These are phyloP conservation scores for Asparagopsis taxiformis DNA, from an alignment of 31 red algal species.

Conservation along the genomic window DNA sequence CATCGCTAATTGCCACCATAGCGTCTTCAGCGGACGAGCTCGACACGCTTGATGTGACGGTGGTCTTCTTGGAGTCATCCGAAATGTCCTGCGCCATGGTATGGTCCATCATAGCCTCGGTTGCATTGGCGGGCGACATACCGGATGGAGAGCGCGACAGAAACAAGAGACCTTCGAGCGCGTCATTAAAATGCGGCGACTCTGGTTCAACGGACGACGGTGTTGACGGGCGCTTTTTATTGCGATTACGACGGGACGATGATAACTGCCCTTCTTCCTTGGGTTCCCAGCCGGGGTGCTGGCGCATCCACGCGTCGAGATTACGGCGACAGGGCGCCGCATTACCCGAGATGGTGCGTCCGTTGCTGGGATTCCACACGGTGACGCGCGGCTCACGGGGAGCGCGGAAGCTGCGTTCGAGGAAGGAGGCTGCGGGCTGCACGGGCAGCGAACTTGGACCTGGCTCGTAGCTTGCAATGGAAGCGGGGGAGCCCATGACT, in stretches of 20 bases:
- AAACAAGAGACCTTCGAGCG: conserved; percentile 35
- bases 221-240: conserved; percentile 10
- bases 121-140: not conserved
- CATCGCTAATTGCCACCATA: no score
- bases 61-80: conserved; percentile 23
- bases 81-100: not conserved
- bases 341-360: conserved; percentile 90
- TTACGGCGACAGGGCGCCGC: conserved; percentile 90
- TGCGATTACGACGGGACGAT: conserved; percentile 39
- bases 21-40: conserved; percentile 43
- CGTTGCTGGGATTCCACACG: conserved; percentile 92
- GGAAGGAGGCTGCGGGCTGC: conserved; percentile 23
- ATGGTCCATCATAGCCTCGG: conserved; percentile 1
- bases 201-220: conserved; percentile 16
- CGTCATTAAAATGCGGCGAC: conserved; percentile 34
- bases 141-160: conserved; percentile 27
- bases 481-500: conserved; percentile 17
- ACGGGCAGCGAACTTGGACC: conserved; percentile 1
- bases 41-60: conserved; percentile 44
- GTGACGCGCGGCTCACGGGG: conserved; percentile 92
- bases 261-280: conserved; percentile 61
- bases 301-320: conserved; percentile 72
- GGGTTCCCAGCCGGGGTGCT: conserved; percentile 91
- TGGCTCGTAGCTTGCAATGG: conserved; percentile 5
- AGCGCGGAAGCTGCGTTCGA: conserved; percentile 52